These are phyloP conservation scores for Croton setiger DNA, from an alignment of 441 rosid species.

Conservation along the genomic window DNA sequence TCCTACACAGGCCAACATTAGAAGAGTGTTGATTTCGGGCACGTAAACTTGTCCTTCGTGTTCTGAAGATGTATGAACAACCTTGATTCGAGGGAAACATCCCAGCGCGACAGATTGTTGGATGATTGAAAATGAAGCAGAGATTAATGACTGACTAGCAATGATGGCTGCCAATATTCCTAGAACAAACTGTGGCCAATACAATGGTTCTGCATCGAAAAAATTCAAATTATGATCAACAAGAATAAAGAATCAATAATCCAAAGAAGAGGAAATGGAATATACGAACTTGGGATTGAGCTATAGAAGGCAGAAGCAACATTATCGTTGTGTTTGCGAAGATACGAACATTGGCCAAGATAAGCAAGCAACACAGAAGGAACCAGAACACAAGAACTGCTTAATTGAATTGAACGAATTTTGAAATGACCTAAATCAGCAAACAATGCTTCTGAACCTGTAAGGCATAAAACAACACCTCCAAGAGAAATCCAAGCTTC, in stretches of 20 bases:
- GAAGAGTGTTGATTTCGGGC: constrained; percentile 30
- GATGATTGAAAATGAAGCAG: constrained; percentile 34
- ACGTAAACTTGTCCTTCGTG: constrained; percentile 32
- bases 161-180: constrained; percentile 31
- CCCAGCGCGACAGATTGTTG: constrained; percentile 37
- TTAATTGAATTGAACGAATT: constrained; percentile 17
- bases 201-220: constrained; percentile 20
- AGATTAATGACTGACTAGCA: constrained; percentile 36
- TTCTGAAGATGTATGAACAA: constrained; percentile 32
- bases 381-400: constrained; percentile 11
- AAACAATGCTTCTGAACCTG: constrained; percentile 30
- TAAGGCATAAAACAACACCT: constrained; percentile 31
- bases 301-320: constrained; percentile 15
- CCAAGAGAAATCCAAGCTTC: constrained; percentile 42
- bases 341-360: constrained; percentile 23
- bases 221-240: constrained; percentile 1
- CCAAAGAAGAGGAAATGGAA: not conserved
- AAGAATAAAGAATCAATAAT: no score
- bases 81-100: constrained; percentile 34
- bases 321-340: not conserved
- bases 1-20: constrained; percentile 33
- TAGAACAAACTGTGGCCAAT: constrained; percentile 35
- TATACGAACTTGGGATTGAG: constrained; percentile 18
- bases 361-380: constrained; percentile 24
- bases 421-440: constrained; percentile 28